These are phyloP conservation scores for Nemania diffusa DNA, from an alignment of 2,329 filamentous ascomycete genomes.

Conservation along the genomic window DNA sequence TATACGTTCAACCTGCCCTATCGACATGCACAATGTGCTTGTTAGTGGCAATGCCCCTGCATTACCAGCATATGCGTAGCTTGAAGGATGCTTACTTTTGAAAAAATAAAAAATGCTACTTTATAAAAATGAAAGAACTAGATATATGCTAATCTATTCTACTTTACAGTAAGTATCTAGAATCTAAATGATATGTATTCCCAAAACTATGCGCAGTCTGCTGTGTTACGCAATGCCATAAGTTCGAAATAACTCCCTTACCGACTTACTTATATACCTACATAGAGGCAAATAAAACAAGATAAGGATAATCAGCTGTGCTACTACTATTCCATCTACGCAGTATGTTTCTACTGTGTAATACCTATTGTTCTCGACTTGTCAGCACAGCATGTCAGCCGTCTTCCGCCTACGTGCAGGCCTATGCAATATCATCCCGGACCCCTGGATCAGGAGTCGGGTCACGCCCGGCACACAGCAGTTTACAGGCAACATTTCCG, in stretches of 20 bases:
- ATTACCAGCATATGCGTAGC: not conserved
- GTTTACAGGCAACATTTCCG: constrained; percentile 15
- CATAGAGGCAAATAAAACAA: not conserved
- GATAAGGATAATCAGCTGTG: constrained; percentile 1
- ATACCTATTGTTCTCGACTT: constrained; percentile 8
- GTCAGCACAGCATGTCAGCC: constrained; percentile 16
- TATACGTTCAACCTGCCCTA: not conserved
- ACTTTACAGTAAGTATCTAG: too few species aligned
- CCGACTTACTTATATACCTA: too few species aligned
- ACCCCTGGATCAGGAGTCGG: constrained; percentile 40
- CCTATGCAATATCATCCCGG: constrained; percentile 22
- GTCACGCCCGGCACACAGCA: constrained; percentile 32
- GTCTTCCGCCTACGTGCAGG: constrained; percentile 8
- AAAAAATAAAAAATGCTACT: not conserved
- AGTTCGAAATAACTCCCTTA: not conserved
- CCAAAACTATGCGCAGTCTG: not conserved
- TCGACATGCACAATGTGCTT: constrained; percentile 1
- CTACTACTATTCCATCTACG: not conserved
- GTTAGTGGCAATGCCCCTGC: constrained; percentile 1
- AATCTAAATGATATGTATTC: not conserved
- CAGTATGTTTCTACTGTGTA: not conserved
- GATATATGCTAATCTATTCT: too few species aligned
- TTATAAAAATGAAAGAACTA: not conserved
- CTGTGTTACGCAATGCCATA: constrained; percentile 10
- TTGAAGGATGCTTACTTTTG: not conserved